Percentiles rank a stretch among this genome's conserved stretches.
These are phyloP conservation scores for Xylaria grammica DNA, from an alignment of 495 filamentous ascomycete genomes.

Conservation along the genomic window DNA sequence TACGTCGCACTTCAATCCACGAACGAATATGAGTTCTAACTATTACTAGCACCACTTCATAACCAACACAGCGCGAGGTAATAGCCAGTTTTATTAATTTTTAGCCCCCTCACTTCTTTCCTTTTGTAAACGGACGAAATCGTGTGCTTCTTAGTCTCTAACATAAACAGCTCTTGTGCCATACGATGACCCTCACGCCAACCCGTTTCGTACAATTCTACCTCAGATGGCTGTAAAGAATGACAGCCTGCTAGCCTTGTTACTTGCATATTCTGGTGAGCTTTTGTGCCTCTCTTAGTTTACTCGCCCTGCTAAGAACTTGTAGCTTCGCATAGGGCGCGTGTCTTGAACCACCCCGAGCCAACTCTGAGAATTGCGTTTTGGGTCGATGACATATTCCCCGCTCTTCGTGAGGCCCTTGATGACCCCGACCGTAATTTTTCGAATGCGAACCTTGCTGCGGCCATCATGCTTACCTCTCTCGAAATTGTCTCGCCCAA, in stretches of 20 bases:
- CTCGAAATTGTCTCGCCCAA: constrained; percentile 86
- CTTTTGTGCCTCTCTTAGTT: neutral
- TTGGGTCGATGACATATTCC: constrained; percentile 81
- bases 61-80: constrained; percentile 71
- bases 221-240: constrained; percentile 70
- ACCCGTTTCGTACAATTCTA: constrained; percentile 74
- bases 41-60: constrained; percentile 69
- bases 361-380: constrained; percentile 77
- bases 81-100: neutral
- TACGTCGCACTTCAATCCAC: constrained; percentile 31
- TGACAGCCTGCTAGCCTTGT: constrained; percentile 76
- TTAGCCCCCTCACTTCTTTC: neutral
- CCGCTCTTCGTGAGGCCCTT: constrained; percentile 70
- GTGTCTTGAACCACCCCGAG: constrained; percentile 74
- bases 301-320: neutral
- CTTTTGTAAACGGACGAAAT: neutral
- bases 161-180: constrained; percentile 64
- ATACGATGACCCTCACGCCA: constrained; percentile 71
- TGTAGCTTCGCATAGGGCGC: constrained; percentile 77
- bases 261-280: constrained; percentile 73
- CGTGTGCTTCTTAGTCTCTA: constrained; percentile 13
- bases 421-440: constrained; percentile 63
- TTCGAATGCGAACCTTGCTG: constrained; percentile 76
- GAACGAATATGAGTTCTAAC: constrained; percentile 2
- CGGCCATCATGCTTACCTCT: constrained; percentile 85